phyloP scores from a whole-genome alignment of 805 yeast species.

The Hanseniaspora lachancei region DNA sequence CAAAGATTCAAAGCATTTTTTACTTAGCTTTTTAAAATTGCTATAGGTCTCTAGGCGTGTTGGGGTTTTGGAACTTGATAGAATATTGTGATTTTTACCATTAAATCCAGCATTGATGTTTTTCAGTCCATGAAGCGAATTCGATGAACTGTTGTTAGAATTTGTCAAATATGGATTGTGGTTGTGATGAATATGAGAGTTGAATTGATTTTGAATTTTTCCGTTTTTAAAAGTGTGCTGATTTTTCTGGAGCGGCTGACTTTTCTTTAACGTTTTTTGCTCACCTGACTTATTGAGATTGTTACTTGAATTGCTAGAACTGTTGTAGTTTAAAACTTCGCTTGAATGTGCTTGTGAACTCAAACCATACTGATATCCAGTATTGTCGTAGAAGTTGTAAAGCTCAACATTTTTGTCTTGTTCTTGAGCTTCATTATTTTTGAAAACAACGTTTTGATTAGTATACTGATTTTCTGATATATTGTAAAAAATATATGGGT shows the following conservation, averaged over 20 bases:
- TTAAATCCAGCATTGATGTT: background rate
- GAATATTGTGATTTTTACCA: background rate
- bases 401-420: background rate
- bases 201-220: background rate
- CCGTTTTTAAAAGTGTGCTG: background rate
- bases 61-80: background rate
- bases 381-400: conserved; percentile 11
- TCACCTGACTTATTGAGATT: background rate
- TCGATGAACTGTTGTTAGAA: background rate
- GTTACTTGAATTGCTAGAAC: background rate
- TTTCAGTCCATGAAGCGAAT: background rate
- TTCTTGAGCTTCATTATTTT: background rate
- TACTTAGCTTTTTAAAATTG: conserved; percentile 8
- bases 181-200: conserved; percentile 5
- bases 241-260: background rate
- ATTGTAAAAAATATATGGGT: background rate
- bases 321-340: background rate
- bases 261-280: background rate
- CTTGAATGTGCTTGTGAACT: background rate
- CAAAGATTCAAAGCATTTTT: conserved; percentile 10
- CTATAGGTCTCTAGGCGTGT: background rate
- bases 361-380: conserved; percentile 8
- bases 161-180: conserved; percentile 10
- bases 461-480: background rate
- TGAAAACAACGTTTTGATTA: background rate